phyloP scores from a whole-genome alignment of 2,329 filamentous ascomycete genomes.

The Colletotrichum zoysiae region DNA sequence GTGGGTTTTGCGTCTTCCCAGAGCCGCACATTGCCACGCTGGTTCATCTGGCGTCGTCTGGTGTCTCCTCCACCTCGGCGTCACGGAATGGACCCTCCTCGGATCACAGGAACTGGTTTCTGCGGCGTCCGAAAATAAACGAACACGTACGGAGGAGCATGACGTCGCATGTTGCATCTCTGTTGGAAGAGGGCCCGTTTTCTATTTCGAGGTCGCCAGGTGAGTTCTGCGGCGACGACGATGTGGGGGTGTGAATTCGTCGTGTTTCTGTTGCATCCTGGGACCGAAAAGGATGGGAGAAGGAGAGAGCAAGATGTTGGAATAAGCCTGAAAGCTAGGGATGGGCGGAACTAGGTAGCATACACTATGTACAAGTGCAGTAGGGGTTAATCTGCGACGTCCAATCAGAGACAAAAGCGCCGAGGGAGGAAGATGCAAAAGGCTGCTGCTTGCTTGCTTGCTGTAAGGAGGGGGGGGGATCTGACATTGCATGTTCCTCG shows the following conservation, averaged over 20 bases:
- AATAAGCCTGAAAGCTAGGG: neutral
- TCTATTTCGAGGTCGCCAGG: slow-evolving; percentile 2
- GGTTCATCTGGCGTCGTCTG: neutral
- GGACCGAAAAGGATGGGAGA: no score
- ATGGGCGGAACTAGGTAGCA: neutral
- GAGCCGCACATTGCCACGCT: slow-evolving; percentile 12
- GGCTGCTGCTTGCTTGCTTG: neutral
- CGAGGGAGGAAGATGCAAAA: neutral
- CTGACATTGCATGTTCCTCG: slow-evolving; percentile 9
- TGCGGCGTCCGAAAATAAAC: neutral
- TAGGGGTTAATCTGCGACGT: no score
- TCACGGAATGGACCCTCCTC: neutral
- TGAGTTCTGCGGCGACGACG: neutral
- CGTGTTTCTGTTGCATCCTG: neutral
- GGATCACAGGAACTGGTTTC: neutral
- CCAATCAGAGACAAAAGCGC: slow-evolving; percentile 25
- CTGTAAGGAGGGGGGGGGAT: neutral
- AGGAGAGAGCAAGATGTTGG: neutral
- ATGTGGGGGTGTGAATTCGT: neutral
- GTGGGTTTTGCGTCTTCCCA: neutral
- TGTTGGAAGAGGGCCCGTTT: neutral
- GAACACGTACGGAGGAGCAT: slow-evolving; percentile 13
- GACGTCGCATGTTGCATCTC: slow-evolving; percentile 31
- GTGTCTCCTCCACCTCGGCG: neutral
- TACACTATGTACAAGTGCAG: neutral